Conservation (phyloP, 129 eudicot species). For the Centaurea solstitialis region DNA sequence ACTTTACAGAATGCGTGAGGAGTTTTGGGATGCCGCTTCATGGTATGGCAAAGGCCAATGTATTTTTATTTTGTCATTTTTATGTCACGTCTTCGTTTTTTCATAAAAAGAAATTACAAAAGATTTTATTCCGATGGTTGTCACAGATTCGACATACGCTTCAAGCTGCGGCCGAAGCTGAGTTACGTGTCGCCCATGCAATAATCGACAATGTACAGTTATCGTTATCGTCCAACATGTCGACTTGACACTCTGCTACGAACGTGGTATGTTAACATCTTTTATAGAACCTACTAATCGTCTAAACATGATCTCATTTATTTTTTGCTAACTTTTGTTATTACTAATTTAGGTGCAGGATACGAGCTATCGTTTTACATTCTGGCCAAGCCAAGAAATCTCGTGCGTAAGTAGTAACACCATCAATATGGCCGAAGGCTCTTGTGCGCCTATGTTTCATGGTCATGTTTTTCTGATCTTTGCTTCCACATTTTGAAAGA, state of each 20-base stretch:
- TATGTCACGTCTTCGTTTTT: not conserved
- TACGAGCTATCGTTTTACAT: slow-evolving; percentile 1
- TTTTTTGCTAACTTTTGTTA: not conserved
- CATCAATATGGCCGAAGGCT: not conserved
- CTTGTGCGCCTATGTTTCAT: not conserved
- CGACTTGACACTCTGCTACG: too few species aligned
- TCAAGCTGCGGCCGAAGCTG: not conserved
- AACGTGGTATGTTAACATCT: too few species aligned
- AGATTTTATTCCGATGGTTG: not conserved
- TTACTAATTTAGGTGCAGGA: not conserved
- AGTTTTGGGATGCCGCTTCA: slow-evolving; percentile 77
- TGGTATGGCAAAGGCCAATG: slow-evolving; percentile 73
- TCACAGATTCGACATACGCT: slow-evolving; percentile 4
- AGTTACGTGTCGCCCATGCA: not conserved
- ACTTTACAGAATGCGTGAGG: slow-evolving; percentile 63
- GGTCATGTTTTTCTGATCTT: too few species aligned
- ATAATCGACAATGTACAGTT: not conserved
- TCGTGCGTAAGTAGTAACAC: not conserved
- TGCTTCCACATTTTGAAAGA: not conserved
- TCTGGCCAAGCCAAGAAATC: slow-evolving; percentile 1
- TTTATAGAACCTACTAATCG: too few species aligned
- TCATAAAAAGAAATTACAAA: not conserved
- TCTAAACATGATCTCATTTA: not conserved
- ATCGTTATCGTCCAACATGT: too few species aligned
- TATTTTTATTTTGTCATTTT: not conserved